Percentiles rank a stretch among this genome's conserved stretches.
These are phyloP conservation scores for Solidago caesia DNA, from an alignment of 129 eudicot species.

Conservation along the genomic window DNA sequence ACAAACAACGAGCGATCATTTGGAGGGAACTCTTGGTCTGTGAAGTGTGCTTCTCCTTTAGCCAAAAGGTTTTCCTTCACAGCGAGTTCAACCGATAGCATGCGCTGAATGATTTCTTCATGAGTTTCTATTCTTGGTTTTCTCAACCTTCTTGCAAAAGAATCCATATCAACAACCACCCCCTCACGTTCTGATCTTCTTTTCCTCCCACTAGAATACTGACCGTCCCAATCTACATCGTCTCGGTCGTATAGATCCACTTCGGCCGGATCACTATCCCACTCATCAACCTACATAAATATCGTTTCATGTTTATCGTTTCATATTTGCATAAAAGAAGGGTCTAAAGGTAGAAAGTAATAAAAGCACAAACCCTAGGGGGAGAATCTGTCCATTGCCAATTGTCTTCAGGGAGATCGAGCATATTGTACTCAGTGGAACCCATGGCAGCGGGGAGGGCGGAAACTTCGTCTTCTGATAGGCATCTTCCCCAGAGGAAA, in stretches of 20 bases:
- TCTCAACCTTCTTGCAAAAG: slow-evolving; percentile 82
- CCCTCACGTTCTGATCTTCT: slow-evolving; percentile 88
- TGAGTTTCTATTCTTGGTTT: slow-evolving; percentile 83
- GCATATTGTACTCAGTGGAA: slow-evolving; percentile 60
- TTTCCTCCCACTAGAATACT: slow-evolving; percentile 95
- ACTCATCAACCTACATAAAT: slow-evolving; percentile 73
- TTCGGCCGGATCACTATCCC: slow-evolving; percentile 99
- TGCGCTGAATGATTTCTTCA: slow-evolving; percentile 84
- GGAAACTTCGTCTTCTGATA: slow-evolving; percentile 86
- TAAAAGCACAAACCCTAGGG: slow-evolving; percentile 58
- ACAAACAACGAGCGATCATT: slow-evolving; percentile 79
- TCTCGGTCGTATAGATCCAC: slow-evolving; percentile 95
- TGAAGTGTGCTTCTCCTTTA: slow-evolving; percentile 83
- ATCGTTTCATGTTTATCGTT: neutral
- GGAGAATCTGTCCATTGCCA: slow-evolving; percentile 99
- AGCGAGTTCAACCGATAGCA: slow-evolving; percentile 94
- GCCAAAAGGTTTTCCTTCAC: slow-evolving; percentile 90
- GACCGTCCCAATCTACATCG: slow-evolving; percentile 98
- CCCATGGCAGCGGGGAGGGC: slow-evolving; percentile 81
- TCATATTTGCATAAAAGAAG: neutral
- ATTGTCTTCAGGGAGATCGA: slow-evolving; percentile 79
- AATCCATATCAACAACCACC: slow-evolving; percentile 77
- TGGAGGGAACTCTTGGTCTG: slow-evolving; percentile 98
- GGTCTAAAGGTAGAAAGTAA: neutral
- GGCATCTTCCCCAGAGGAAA: slow-evolving; percentile 95